Conservation (phyloP, 495 filamentous ascomycete genomes). For the Cercophora sp. region DNA sequence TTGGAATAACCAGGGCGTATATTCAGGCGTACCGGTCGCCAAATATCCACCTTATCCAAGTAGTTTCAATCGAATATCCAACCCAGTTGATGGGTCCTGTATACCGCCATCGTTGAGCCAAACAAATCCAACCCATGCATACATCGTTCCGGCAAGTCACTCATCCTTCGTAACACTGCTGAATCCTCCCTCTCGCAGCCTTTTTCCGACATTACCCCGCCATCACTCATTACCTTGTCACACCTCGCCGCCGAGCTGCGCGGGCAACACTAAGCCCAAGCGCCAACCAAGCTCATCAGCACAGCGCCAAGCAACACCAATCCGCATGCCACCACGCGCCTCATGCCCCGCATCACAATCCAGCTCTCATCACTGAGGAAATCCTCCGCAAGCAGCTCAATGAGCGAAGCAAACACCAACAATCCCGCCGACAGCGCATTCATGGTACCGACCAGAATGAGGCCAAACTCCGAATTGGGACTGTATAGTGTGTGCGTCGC, state of each 20-base stretch:
- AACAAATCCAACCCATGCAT: too few relatives aligned
- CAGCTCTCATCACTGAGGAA: conserved; percentile 90
- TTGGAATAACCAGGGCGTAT: too few relatives aligned
- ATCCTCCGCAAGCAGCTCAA: conserved; percentile 87
- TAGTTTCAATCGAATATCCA: too few relatives aligned
- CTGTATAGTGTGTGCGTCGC: conserved; percentile 80
- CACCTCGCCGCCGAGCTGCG: not conserved
- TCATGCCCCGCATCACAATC: conserved; percentile 60
- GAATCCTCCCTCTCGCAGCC: too few relatives aligned
- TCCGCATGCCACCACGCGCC: conserved; percentile 67
- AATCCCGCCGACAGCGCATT: conserved; percentile 84
- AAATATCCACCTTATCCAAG: too few relatives aligned
- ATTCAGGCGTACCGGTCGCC: too few relatives aligned
- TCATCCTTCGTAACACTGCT: too few relatives aligned
- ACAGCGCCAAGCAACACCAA: conserved; percentile 72
- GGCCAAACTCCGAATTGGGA: conserved; percentile 69
- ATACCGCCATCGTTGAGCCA: too few relatives aligned
- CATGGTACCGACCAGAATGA: conserved; percentile 87
- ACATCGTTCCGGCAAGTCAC: too few relatives aligned
- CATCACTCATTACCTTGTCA: not conserved
- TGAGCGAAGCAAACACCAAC: conserved; percentile 81
- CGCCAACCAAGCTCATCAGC: conserved; percentile 86
- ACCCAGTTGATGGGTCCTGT: too few relatives aligned
- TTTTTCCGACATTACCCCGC: too few relatives aligned
- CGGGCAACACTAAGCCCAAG: conserved; percentile 60